Conservation (phyloP, 305 asterid species). For the Rubia occidens region DNA sequence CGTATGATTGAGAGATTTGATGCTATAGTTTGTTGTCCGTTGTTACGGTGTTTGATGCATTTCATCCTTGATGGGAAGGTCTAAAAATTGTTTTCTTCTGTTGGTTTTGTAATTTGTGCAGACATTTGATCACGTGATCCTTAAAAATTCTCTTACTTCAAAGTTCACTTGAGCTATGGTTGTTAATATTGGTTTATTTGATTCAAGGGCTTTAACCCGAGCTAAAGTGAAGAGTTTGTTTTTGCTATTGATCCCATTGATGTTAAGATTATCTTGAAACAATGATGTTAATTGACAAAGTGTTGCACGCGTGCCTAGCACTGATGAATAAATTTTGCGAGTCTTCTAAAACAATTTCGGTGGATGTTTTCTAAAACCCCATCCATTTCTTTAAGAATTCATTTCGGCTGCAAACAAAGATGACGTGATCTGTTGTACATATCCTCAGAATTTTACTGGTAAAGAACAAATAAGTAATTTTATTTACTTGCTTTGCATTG, state of each 20-base stretch:
- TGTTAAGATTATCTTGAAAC: too few species aligned
- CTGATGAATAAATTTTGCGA: too few species aligned
- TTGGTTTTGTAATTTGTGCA: constrained; percentile 31
- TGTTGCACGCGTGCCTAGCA: too few species aligned
- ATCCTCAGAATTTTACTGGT: constrained; percentile 92
- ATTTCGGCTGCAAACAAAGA: constrained; percentile 74
- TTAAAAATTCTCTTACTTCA: too few species aligned
- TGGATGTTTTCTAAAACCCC: constrained; percentile 27
- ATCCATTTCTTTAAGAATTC: constrained; percentile 77
- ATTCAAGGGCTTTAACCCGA: too few species aligned
- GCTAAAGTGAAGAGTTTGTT: too few species aligned
- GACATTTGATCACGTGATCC: constrained; percentile 90
- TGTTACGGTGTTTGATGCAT: constrained; percentile 1
- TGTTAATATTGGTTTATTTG: too few species aligned
- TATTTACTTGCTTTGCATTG: constrained; percentile 4
- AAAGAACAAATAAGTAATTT: constrained; percentile 4
- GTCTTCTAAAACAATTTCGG: too few species aligned
- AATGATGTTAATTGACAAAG: too few species aligned
- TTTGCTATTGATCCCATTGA: too few species aligned
- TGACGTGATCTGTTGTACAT: constrained; percentile 88
- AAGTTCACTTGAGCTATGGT: too few species aligned
- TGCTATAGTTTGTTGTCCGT: not conserved
- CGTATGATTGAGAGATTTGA: not conserved
- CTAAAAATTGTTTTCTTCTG: not conserved
- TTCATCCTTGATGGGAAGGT: not conserved